These are phyloP conservation scores for Mrakia hoshinonis DNA, from an alignment of 768 basidiomycete genomes.

Conservation along the genomic window DNA sequence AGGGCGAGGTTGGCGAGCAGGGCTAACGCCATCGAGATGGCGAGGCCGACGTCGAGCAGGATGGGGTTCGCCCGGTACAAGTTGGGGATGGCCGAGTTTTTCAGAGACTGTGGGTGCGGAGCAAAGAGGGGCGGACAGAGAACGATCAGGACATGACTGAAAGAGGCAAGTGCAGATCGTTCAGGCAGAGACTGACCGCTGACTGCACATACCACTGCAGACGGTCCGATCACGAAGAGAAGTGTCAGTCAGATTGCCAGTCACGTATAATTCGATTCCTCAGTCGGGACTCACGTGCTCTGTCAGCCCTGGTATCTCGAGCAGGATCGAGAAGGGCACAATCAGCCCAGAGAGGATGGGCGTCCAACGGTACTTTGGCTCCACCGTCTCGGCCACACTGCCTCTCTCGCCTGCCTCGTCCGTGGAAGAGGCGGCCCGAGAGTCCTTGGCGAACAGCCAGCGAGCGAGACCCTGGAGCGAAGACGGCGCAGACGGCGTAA, in stretches of 20 bases:
- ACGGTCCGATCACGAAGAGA: background rate
- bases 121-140: too few relatives aligned
- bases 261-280: background rate
- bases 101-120: background rate
- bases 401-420: too few relatives aligned
- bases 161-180: background rate
- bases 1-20: slow-evolving; percentile 61
- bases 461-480: background rate
- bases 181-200: background rate
- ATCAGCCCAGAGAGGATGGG: slow-evolving; percentile 32
- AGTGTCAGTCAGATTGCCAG: background rate
- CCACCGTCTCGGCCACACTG: too few relatives aligned
- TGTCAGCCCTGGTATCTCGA: slow-evolving; percentile 72
- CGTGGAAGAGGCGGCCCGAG: too few relatives aligned
- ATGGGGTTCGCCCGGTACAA: slow-evolving; percentile 51
- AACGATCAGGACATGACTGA: background rate
- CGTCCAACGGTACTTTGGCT: slow-evolving; percentile 30
- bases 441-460: background rate
- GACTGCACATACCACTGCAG: background rate
- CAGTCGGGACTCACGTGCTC: slow-evolving; percentile 49
- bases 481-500: too few relatives aligned
- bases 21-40: slow-evolving; percentile 59
- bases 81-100: slow-evolving; percentile 41
- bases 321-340: slow-evolving; percentile 57
- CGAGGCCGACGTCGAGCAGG: slow-evolving; percentile 55